phyloP scores from a whole-genome alignment of 495 filamentous ascomycete genomes.

The Hapsidospora chrysogenum region DNA sequence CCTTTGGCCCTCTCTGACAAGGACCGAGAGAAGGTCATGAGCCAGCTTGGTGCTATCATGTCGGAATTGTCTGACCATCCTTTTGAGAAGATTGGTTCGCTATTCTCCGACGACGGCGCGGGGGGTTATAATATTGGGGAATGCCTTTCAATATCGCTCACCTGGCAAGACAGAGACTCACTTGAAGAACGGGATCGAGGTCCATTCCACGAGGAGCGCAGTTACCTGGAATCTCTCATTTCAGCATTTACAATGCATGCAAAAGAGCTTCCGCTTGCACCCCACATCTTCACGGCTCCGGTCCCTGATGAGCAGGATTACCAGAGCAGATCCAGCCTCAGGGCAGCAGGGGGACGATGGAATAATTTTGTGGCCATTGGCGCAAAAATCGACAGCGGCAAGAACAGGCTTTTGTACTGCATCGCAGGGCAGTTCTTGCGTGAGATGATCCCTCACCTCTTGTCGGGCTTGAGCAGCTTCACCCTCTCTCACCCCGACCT shows the following conservation, averaged over 20 bases:
- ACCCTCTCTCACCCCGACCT: conserved; percentile 2
- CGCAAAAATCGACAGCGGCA: background rate
- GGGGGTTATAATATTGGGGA: background rate
- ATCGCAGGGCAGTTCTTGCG: conserved; percentile 2
- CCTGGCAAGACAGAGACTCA: conserved; percentile 1
- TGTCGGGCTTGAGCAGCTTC: background rate
- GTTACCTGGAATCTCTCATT: conserved; percentile 1
- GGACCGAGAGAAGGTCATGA: background rate
- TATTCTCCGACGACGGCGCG: background rate
- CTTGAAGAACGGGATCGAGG: conserved; percentile 1
- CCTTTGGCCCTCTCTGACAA: background rate
- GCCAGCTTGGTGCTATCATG: background rate
- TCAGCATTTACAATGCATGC: background rate
- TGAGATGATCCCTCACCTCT: conserved; percentile 1
- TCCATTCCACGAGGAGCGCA: background rate
- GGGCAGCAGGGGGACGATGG: background rate
- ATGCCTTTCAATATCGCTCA: background rate
- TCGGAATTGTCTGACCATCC: background rate
- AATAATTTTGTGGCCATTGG: background rate
- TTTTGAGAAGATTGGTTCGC: background rate
- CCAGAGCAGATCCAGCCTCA: background rate
- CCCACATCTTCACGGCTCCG: background rate
- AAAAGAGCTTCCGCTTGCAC: background rate
- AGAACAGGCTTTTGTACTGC: conserved; percentile 1
- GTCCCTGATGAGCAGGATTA: background rate